These are phyloP conservation scores for Lactifluus hygrophoroides DNA, from an alignment of 768 basidiomycete species.

Conservation along the genomic window DNA sequence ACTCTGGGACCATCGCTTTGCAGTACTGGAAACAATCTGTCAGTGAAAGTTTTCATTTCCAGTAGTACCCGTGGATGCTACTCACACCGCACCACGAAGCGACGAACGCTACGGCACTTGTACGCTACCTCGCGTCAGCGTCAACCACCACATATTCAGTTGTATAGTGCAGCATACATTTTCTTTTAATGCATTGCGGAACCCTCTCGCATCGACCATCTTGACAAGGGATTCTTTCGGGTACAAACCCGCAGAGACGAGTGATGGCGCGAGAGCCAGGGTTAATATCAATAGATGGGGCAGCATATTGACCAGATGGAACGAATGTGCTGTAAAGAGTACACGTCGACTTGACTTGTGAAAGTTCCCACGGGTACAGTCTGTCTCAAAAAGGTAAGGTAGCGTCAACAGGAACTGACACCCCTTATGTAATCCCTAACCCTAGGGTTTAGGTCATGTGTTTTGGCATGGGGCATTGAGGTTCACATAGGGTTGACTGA, in stretches of 20 bases:
- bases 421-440: too few relatives aligned
- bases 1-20: conserved; percentile 77
- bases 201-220: conserved; percentile 60
- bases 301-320: background rate
- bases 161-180: conserved; percentile 53
- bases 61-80: conserved; percentile 1
- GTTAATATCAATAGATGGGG: conserved; percentile 28
- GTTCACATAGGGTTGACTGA: too few relatives aligned
- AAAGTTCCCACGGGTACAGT: too few relatives aligned
- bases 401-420: too few relatives aligned
- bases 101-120: conserved; percentile 79
- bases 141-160: background rate
- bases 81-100: conserved; percentile 92
- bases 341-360: too few relatives aligned
- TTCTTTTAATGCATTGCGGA: conserved; percentile 61
- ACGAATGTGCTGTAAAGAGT: too few relatives aligned
- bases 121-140: conserved; percentile 38
- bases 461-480: too few relatives aligned
- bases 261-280: conserved; percentile 35
- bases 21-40: conserved; percentile 52
- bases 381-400: too few relatives aligned
- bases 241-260: conserved; percentile 45
- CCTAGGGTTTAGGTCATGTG: too few relatives aligned
- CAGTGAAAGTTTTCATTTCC: background rate
- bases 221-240: conserved; percentile 46